Evolutionary conservation across 495 filamentous ascomycete species (phyloP), one percentile per base, ranked within the genome.

Genomic region (Penicillium salamii): DNA sequence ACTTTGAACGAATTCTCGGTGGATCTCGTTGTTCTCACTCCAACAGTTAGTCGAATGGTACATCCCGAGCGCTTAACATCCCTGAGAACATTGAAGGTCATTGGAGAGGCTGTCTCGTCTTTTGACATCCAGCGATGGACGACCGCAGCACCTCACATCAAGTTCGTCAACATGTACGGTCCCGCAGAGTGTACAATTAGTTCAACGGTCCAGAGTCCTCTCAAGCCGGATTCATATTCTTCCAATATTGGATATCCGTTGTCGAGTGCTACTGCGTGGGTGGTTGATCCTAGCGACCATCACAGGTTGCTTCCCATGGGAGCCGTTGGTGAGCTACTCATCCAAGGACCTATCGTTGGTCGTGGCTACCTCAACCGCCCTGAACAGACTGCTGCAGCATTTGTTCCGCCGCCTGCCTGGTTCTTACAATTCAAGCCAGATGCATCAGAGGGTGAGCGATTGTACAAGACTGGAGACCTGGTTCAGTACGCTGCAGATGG

Each of bases 271-370:
- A 33, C 44, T 5, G 50, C 55, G 5, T 77, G 72, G 70, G 54
- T 80, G n/a, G 59, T 66, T 9, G 62, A 76, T 43, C 57, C 61
- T n/a, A 41, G 61, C 0, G 42, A 74, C 28, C 57, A 61, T n/a
- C 28, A 69, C 9, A 52, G 44, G 3, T 58, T 75, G 12, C 52
- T 53, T 7, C 67, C 76, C 8, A 52, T 79, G n/a, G 78, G 78
- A 11, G 59, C 54, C 3, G 53, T 70, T 11, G 77, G 76, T 1
- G 78, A 79, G 49, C 50, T 81, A 14, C 45, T 73, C 3, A 54
- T 79, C 14, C 66, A 76, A 49, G 75, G 78, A 0, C 66, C 70
- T 7, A 53, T 69, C 3, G 54, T 79, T 12, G 71, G 59, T 4
- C 47, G 59, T 15, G 73, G 67, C 2, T 81, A 79, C 48, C 52